These are phyloP conservation scores for Phytophthora rubi DNA, from an alignment of 352 stramenopile genomes.

Conservation along the genomic window DNA sequence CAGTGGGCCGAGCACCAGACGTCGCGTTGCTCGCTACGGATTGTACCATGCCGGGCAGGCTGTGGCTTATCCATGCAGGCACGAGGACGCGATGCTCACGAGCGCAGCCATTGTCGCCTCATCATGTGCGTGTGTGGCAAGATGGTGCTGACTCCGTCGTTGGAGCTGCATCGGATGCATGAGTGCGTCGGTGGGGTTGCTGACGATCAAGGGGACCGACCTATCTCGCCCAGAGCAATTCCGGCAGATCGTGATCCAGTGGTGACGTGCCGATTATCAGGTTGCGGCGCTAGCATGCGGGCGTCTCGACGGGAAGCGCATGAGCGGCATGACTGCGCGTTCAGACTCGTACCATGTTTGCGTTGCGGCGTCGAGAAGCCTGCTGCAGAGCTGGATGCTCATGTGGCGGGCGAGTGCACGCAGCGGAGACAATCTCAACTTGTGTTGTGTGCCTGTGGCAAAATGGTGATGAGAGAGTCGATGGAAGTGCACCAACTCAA, in stretches of 20 bases:
- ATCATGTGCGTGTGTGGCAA: slow-evolving; percentile 69
- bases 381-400: slow-evolving; percentile 43
- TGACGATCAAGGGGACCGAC: neutral
- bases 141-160: slow-evolving; percentile 65
- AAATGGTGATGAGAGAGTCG: slow-evolving; percentile 65
- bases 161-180: slow-evolving; percentile 59
- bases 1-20: slow-evolving; percentile 43
- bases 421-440: slow-evolving; percentile 38
- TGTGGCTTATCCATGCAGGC: slow-evolving; percentile 60
- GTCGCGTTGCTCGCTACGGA: slow-evolving; percentile 44
- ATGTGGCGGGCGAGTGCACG: slow-evolving; percentile 57
- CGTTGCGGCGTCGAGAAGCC: slow-evolving; percentile 50
- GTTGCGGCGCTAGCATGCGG: slow-evolving; percentile 17
- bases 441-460: slow-evolving; percentile 61
- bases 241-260: slow-evolving; percentile 12
- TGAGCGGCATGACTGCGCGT: slow-evolving; percentile 38
- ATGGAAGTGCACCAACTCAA: slow-evolving; percentile 58
- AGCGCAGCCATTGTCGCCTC: slow-evolving; percentile 73
- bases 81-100: slow-evolving; percentile 60
- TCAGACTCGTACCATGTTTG: slow-evolving; percentile 58
- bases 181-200: slow-evolving; percentile 48
- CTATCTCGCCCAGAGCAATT: slow-evolving; percentile 10
- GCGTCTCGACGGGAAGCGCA: slow-evolving; percentile 18
- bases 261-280: slow-evolving; percentile 19
- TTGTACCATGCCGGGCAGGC: slow-evolving; percentile 56